These are phyloP conservation scores for Apophysomyces trapeziformis DNA, from an alignment of 371 early-diverging fungal species.

Conservation along the genomic window DNA sequence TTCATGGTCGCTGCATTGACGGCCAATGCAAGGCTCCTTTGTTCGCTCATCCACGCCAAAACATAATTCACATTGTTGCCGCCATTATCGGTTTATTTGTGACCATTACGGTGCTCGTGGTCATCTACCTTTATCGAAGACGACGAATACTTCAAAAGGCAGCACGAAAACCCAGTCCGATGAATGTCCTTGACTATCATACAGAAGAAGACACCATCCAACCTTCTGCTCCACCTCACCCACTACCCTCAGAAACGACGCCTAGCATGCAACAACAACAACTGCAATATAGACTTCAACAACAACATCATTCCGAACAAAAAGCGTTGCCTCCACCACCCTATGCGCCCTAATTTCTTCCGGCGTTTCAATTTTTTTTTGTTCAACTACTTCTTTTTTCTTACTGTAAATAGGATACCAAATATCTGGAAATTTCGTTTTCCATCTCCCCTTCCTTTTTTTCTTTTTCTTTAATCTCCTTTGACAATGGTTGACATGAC, in stretches of 20 bases:
- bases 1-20: conserved; percentile 16
- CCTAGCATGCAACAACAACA: conserved; percentile 31
- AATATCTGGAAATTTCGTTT: not conserved
- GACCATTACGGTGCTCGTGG: conserved; percentile 13
- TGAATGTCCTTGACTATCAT: conserved; percentile 7
- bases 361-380: not conserved
- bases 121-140: conserved; percentile 13
- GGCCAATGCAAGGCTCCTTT: conserved; percentile 15
- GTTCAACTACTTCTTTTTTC: no score
- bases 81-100: conserved; percentile 22
- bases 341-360: conserved; percentile 22
- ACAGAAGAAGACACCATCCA: conserved; percentile 1
- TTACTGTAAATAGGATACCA: conserved; percentile 7
- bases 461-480: not conserved
- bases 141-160: conserved; percentile 1
- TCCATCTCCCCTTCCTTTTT: not conserved
- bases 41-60: not conserved
- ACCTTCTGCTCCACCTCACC: conserved; percentile 8
- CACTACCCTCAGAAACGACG: conserved; percentile 6
- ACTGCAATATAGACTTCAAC: conserved; percentile 31
- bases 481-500: not conserved
- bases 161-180: not conserved
- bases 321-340: conserved; percentile 28
- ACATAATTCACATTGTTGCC: conserved; percentile 17
- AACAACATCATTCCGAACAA: conserved; percentile 19